Evolutionary conservation across 306 rosid species (phyloP).

Genomic region (Neltuma alba): DNA sequence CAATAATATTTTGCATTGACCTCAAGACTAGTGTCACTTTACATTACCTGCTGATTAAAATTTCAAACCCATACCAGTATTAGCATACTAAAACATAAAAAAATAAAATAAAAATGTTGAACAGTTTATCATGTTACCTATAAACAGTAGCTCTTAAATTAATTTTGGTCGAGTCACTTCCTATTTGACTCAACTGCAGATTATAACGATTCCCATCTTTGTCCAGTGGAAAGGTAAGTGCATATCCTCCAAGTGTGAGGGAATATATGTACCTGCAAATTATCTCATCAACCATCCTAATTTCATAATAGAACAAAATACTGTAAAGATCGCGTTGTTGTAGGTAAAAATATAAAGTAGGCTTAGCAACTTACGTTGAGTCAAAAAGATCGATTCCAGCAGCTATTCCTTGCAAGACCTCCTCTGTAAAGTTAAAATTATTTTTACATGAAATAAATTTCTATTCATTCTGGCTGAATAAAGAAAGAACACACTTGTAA

Average conservation of each 20-base stretch:
- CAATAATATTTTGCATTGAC: slow-evolving; percentile 6
- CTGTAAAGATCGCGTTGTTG: not conserved
- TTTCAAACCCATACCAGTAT: not conserved
- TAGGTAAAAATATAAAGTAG: not conserved
- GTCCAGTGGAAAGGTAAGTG: slow-evolving; percentile 69
- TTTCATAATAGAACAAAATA: slow-evolving; percentile 15
- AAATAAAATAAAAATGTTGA: not conserved
- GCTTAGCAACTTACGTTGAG: slow-evolving; percentile 64
- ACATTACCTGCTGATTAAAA: slow-evolving; percentile 10
- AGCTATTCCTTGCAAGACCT: slow-evolving; percentile 87
- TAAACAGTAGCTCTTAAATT: slow-evolving; percentile 77
- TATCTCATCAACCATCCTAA: slow-evolving; percentile 26
- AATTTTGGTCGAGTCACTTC: slow-evolving; percentile 69
- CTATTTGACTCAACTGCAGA: slow-evolving; percentile 41
- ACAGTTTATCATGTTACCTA: slow-evolving; percentile 50
- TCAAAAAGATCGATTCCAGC: slow-evolving; percentile 89
- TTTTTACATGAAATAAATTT: slow-evolving; percentile 10
- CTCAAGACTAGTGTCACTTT: slow-evolving; percentile 2
- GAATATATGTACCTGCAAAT: slow-evolving; percentile 65
- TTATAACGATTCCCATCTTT: slow-evolving; percentile 46
- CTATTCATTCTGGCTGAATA: slow-evolving; percentile 25
- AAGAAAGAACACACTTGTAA: slow-evolving; percentile 7
- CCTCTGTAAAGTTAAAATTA: slow-evolving; percentile 67
- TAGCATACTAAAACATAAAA: slow-evolving; percentile 19
- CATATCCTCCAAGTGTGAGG: slow-evolving; percentile 86